phyloP scores from a whole-genome alignment of 1,284 basidiomycete species.

The Ceratobasidium sp. region DNA sequence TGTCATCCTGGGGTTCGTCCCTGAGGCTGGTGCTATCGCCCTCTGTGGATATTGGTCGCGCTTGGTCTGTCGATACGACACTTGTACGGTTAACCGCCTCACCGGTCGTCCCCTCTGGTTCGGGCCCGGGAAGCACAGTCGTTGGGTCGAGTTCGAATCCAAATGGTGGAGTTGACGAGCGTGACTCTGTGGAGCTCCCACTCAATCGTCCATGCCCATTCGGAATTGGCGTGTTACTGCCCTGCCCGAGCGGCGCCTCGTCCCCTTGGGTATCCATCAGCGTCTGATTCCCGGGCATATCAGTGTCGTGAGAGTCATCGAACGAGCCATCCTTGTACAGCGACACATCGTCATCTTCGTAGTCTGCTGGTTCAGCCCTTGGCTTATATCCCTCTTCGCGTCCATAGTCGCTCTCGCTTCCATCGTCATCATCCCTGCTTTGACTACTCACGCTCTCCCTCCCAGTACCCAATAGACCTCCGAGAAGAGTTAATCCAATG shows the following conservation, averaged over 20 bases:
- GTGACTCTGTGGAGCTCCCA: conserved; percentile 2
- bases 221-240: conserved; percentile 13
- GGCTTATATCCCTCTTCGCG: neutral
- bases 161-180: conserved; percentile 40
- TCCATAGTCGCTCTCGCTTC: conserved; percentile 52
- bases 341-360: conserved; percentile 7
- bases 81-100: neutral
- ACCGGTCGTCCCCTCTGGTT: neutral
- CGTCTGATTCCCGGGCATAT: neutral
- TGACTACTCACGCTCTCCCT: conserved; percentile 51
- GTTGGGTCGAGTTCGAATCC: conserved; percentile 43
- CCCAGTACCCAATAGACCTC: conserved; percentile 61
- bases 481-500: conserved; percentile 75
- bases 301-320: neutral
- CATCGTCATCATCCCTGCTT: conserved; percentile 57
- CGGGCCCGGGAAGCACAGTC: conserved; percentile 7
- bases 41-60: neutral
- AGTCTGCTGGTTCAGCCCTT: neutral
- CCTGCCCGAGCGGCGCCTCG: conserved; percentile 7
- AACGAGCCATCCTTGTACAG: conserved; percentile 22
- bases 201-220: conserved; percentile 19
- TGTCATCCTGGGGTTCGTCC: no score
- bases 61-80: neutral
- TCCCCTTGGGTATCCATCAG: neutral
- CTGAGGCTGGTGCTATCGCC: no score